Conservation (phyloP, 192 early-diverging fungal species). For the Coemansia sp. region DNA sequence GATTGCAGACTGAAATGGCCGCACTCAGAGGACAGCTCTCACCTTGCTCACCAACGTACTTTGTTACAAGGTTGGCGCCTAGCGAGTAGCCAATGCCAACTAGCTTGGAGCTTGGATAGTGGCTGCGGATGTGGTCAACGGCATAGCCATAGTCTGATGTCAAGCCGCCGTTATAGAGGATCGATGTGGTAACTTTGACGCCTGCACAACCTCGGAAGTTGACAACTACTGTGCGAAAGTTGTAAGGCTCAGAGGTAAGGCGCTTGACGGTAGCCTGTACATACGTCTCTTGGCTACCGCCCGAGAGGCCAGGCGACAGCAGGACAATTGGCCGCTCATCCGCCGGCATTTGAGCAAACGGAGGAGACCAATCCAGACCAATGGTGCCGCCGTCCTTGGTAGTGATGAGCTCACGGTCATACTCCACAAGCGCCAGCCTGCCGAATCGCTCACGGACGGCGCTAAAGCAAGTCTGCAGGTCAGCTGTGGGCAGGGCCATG, state of each 20-base stretch:
- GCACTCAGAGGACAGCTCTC: constrained; percentile 70
- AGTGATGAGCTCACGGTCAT: constrained; percentile 57
- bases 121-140: constrained; percentile 41
- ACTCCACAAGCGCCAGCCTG: constrained; percentile 15
- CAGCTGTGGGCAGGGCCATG: constrained; percentile 67
- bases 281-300: constrained; percentile 89
- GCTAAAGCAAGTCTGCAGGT: constrained; percentile 69
- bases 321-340: constrained; percentile 74
- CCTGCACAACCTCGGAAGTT: constrained; percentile 90
- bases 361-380: constrained; percentile 84
- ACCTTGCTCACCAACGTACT: constrained; percentile 84
- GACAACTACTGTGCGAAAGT: constrained; percentile 76
- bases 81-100: constrained; percentile 87
- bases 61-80: constrained; percentile 89
- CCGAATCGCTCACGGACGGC: constrained; percentile 54
- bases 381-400: constrained; percentile 84
- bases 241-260: constrained; percentile 58
- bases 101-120: constrained; percentile 64
- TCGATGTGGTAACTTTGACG: constrained; percentile 70
- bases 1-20: constrained; percentile 80
- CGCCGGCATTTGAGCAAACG: constrained; percentile 53
- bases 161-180: constrained; percentile 78
- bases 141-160: constrained; percentile 70
- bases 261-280: constrained; percentile 69
- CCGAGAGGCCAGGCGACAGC: constrained; percentile 87